phyloP scores from a whole-genome alignment of 2,329 filamentous ascomycete genomes.

The Emergomyces orientalis region DNA sequence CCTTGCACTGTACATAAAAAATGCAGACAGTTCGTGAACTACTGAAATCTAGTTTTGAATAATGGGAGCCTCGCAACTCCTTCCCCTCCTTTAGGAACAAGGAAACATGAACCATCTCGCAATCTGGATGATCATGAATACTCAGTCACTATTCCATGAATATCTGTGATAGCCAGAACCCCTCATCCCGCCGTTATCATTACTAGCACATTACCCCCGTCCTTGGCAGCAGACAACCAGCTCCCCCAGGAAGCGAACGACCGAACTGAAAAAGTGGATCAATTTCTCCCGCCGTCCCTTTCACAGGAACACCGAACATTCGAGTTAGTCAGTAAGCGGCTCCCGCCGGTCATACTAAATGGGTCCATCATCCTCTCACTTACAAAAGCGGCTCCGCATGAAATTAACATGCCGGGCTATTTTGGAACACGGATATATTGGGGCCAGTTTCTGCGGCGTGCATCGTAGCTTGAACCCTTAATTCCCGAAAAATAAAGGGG shows the following conservation, averaged over 20 bases:
- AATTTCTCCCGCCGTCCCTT: background rate
- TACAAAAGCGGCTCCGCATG: background rate
- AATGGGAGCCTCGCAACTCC: background rate
- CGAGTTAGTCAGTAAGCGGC: background rate
- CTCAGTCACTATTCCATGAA: background rate
- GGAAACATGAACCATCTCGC: background rate
- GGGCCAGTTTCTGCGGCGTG: background rate
- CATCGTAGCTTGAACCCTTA: background rate
- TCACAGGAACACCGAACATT: background rate
- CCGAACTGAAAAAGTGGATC: background rate
- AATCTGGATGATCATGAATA: background rate
- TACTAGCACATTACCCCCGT: background rate
- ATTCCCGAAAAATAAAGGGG: slow-evolving; percentile 1
- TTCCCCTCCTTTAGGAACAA: background rate
- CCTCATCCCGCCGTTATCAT: too few relatives aligned
- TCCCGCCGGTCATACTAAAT: background rate
- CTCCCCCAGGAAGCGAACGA: background rate
- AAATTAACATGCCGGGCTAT: background rate
- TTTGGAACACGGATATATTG: background rate
- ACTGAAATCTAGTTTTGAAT: background rate
- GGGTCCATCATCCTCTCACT: background rate
- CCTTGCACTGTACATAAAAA: too few relatives aligned
- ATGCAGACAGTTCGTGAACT: background rate
- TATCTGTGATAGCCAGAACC: background rate
- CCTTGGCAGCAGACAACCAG: background rate